phyloP scores from a whole-genome alignment of 768 basidiomycete species.

The Chalciporus piperatus region DNA sequence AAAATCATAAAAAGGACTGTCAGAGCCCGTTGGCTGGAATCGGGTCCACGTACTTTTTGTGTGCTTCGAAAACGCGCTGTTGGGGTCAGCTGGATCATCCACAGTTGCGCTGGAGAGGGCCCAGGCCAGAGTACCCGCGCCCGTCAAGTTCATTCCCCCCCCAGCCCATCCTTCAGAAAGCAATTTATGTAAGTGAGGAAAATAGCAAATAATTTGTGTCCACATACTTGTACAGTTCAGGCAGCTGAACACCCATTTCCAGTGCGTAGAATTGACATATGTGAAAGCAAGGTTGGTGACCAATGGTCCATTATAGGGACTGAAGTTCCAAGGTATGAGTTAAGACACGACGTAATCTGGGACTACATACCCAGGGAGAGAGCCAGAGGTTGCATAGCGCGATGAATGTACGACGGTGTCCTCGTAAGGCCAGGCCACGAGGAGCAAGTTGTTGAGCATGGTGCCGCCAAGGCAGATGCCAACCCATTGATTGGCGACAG shows the following conservation, averaged over 20 bases:
- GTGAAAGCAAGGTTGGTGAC: constrained; percentile 51
- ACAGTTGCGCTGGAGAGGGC: constrained; percentile 42
- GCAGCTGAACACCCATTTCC: constrained; percentile 69
- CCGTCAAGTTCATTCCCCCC: constrained; percentile 34
- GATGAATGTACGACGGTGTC: constrained; percentile 44
- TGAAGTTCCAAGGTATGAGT: neutral
- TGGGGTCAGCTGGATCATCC: constrained; percentile 47
- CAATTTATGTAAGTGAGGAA: neutral
- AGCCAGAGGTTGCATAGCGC: constrained; percentile 47
- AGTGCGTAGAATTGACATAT: constrained; percentile 56
- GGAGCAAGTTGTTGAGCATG: constrained; percentile 54
- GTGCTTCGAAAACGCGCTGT: constrained; percentile 54
- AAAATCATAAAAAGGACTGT: neutral
- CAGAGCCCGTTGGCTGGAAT: neutral
- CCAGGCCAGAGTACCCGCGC: constrained; percentile 47
- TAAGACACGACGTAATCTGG: neutral
- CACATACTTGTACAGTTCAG: constrained; percentile 58
- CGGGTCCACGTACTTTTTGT: constrained; percentile 46
- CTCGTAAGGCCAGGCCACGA: constrained; percentile 63
- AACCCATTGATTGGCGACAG: constrained; percentile 52
- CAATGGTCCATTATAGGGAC: constrained; percentile 37
- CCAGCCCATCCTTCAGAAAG: constrained; percentile 35
- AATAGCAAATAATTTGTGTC: neutral
- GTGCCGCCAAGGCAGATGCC: constrained; percentile 52
- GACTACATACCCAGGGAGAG: neutral